Percentiles rank a stretch among this genome's conserved stretches.
phyloP scores from a whole-genome alignment of 768 basidiomycete species.

The Hysterangium stoloniferum region DNA sequence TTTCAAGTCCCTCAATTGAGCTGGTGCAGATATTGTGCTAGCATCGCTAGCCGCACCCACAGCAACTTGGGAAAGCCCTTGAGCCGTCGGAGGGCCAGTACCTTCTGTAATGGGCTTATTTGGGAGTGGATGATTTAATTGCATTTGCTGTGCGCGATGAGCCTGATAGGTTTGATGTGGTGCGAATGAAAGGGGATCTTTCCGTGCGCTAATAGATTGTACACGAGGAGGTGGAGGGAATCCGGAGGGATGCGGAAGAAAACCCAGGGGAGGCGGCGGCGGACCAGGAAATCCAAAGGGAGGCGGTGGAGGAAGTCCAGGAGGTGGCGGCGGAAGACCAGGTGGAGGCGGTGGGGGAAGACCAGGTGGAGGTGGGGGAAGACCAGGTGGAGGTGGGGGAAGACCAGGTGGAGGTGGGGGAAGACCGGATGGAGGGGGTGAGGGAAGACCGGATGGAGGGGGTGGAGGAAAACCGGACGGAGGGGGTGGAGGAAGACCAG shows the following conservation, averaged over 20 bases:
- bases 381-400: conserved; percentile 22
- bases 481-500: conserved; percentile 18
- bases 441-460: conserved; percentile 19
- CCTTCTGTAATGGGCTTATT: conserved; percentile 14
- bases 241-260: conserved; percentile 23
- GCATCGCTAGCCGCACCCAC: conserved; percentile 32
- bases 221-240: conserved; percentile 45
- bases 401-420: conserved; percentile 22
- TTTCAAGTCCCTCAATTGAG: conserved; percentile 86
- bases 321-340: conserved; percentile 14
- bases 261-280: conserved; percentile 18
- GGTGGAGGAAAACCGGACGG: conserved; percentile 23
- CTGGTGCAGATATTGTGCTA: conserved; percentile 76
- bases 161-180: conserved; percentile 78
- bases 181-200: conserved; percentile 69
- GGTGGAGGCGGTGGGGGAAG: conserved; percentile 12
- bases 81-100: conserved; percentile 13
- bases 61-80: conserved; percentile 13
- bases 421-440: conserved; percentile 23
- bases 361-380: conserved; percentile 26
- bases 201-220: conserved; percentile 46
- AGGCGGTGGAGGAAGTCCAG: conserved; percentile 21
- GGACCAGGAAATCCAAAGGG: conserved; percentile 18
- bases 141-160: conserved; percentile 43
- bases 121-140: conserved; percentile 14